Evolutionary conservation across 208 protist species (phyloP).

Genomic region (Trypanosomatidae sp.): DNA sequence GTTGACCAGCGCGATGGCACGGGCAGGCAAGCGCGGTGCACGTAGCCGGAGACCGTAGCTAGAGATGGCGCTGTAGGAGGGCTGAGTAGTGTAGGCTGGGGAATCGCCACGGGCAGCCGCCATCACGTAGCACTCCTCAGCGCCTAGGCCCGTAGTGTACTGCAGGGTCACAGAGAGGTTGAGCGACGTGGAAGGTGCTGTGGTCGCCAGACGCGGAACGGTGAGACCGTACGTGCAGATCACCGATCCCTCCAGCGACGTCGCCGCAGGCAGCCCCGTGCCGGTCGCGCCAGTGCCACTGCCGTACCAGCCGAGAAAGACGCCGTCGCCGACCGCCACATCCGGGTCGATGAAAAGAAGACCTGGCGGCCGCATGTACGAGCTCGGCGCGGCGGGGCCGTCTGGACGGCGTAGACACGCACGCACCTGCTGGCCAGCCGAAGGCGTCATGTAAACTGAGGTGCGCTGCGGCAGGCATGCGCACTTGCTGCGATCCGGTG

Average conservation of each 20-base stretch:
- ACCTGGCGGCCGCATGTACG: neutral
- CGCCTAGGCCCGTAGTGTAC: constrained; percentile 25
- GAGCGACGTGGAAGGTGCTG: neutral
- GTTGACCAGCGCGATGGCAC: constrained; percentile 7
- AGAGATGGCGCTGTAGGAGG: constrained; percentile 13
- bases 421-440: neutral
- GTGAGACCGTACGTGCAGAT: constrained; percentile 21
- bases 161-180: constrained; percentile 11
- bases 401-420: neutral
- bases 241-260: constrained; percentile 5
- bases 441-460: neutral
- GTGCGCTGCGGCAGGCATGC: constrained; percentile 24
- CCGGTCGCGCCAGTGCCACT: neutral
- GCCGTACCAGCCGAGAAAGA: constrained; percentile 23
- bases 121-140: constrained; percentile 15
- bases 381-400: constrained; percentile 6
- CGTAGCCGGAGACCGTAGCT: constrained; percentile 9
- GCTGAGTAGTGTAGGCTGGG: neutral
- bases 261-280: neutral
- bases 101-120: constrained; percentile 4
- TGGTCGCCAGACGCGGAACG: neutral
- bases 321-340: neutral
- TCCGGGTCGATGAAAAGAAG: constrained; percentile 14
- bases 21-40: constrained; percentile 3
- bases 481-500: constrained; percentile 13